Percentiles rank a stretch among this genome's conserved stretches.
phyloP scores from a whole-genome alignment of 805 yeast species.

The Candida silvatica region DNA sequence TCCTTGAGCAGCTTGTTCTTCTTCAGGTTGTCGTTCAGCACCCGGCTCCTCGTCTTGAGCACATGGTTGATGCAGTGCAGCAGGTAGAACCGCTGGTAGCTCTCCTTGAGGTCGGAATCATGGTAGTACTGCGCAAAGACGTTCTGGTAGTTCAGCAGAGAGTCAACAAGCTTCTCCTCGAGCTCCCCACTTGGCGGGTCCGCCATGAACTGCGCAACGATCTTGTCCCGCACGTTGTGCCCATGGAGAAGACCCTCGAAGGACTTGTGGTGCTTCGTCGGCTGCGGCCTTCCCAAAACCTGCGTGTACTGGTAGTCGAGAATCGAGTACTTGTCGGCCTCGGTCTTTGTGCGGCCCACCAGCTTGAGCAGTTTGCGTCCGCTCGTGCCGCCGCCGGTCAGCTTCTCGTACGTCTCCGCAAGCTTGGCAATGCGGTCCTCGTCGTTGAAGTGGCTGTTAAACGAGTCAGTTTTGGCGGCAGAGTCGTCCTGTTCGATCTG shows the following conservation, averaged over 20 bases:
- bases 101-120: constrained; percentile 27
- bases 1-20: constrained; percentile 30
- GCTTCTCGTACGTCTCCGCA: constrained; percentile 22
- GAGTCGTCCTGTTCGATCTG: constrained; percentile 30
- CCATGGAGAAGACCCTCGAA: constrained; percentile 16
- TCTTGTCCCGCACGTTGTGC: constrained; percentile 39
- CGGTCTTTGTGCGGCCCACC: constrained; percentile 7
- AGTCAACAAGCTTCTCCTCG: constrained; percentile 48
- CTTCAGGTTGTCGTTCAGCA: constrained; percentile 67
- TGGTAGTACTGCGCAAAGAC: constrained; percentile 44
- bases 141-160: constrained; percentile 69
- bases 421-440: constrained; percentile 29
- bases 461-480: constrained; percentile 47
- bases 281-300: neutral
- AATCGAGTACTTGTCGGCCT: constrained; percentile 21
- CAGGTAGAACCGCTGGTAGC: constrained; percentile 52
- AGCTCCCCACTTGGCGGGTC: constrained; percentile 26
- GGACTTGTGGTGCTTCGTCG: constrained; percentile 2
- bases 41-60: constrained; percentile 77
- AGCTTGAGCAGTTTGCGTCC: constrained; percentile 14
- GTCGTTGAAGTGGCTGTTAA: constrained; percentile 64
- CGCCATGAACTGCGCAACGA: constrained; percentile 27
- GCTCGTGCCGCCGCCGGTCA: constrained; percentile 1
- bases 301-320: constrained; percentile 22
- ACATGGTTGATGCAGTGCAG: constrained; percentile 79